A percentile compares a stretch with the other conserved stretches of the same genome.
These are phyloP conservation scores for Panicum hallii DNA, from an alignment of 202 grass and related monocot genomes.

Conservation along the genomic window DNA sequence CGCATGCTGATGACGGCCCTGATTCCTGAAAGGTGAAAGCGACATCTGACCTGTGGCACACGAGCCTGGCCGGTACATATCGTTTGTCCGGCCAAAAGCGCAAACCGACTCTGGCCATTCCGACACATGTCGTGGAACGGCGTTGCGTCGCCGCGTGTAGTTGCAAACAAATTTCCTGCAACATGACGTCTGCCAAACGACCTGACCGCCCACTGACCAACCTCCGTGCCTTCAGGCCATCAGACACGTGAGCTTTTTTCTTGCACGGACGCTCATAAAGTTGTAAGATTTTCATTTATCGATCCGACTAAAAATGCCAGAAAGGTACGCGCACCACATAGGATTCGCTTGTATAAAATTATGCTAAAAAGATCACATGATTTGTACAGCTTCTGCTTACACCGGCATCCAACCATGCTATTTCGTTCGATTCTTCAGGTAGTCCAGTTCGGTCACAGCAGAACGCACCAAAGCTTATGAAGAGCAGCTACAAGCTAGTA, in stretches of 20 bases:
- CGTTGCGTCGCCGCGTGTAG: conserved; percentile 2
- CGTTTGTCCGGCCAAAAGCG: conserved; percentile 13
- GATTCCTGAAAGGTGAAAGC: neutral
- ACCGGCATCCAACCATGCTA: neutral
- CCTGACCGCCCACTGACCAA: neutral
- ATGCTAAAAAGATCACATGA: no score
- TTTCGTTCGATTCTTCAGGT: neutral
- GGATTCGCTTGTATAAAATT: neutral
- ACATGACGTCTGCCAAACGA: neutral
- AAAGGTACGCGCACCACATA: neutral
- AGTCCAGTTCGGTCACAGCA: conserved; percentile 5
- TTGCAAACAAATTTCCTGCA: conserved; percentile 3
- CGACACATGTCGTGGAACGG: conserved; percentile 8
- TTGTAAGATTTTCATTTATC: neutral
- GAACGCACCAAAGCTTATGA: neutral
- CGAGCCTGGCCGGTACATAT: neutral
- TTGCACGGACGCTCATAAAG: neutral
- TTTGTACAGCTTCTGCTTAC: neutral
- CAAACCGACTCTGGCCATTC: neutral
- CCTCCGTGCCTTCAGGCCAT: neutral
- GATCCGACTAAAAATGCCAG: neutral
- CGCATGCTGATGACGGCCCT: neutral
- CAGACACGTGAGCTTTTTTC: neutral
- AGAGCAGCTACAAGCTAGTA: neutral
- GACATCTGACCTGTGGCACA: neutral